These are phyloP conservation scores for Marsdenia floribunda DNA, from an alignment of 257 asterid genomes.

Conservation along the genomic window DNA sequence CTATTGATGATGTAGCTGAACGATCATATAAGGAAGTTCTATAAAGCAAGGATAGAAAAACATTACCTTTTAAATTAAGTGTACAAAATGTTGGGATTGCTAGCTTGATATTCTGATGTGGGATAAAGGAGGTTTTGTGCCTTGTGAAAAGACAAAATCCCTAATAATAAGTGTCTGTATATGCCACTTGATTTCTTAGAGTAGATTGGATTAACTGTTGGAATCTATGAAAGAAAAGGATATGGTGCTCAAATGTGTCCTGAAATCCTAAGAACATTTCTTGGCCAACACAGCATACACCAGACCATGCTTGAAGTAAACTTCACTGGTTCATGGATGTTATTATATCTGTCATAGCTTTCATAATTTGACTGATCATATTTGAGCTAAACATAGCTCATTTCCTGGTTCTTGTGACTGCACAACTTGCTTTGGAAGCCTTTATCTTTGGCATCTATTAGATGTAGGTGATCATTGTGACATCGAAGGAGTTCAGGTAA, in stretches of 20 bases:
- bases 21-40: too few relatives aligned
- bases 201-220: neutral
- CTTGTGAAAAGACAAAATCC: too few relatives aligned
- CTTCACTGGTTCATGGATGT: constrained; percentile 14
- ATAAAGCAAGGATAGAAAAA: too few relatives aligned
- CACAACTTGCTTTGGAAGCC: constrained; percentile 11
- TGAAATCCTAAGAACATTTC: neutral
- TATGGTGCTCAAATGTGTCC: neutral
- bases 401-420: constrained; percentile 4
- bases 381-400: constrained; percentile 7
- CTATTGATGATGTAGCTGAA: too few relatives aligned
- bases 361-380: constrained; percentile 12
- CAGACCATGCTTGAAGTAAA: neutral
- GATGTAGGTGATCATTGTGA: constrained; percentile 22
- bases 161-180: too few relatives aligned
- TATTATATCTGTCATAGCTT: constrained; percentile 1
- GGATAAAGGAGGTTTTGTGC: too few relatives aligned
- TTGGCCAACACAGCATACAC: neutral
- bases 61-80: too few relatives aligned
- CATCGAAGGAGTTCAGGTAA: constrained; percentile 18
- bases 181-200: neutral
- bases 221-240: neutral
- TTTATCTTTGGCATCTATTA: constrained; percentile 17
- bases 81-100: too few relatives aligned
- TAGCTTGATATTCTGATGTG: too few relatives aligned